phyloP scores from a whole-genome alignment of 257 asterid species.

The Haberlea rhodopensis region DNA sequence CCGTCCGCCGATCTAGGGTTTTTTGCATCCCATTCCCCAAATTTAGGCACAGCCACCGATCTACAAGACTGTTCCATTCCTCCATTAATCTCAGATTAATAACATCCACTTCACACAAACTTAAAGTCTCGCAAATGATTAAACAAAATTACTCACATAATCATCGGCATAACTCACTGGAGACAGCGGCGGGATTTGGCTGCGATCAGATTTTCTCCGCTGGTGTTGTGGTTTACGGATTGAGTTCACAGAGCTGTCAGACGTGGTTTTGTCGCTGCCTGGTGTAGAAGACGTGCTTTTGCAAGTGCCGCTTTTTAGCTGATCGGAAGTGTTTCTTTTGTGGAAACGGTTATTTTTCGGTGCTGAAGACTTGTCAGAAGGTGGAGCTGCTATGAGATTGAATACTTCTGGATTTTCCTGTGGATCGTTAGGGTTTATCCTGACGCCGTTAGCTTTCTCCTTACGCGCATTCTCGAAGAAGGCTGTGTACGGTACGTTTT shows the following conservation, averaged over 20 bases:
- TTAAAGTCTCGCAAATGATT: not conserved
- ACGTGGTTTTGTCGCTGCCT: conserved; percentile 33
- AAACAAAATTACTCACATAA: conserved; percentile 37
- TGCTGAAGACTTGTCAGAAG: conserved; percentile 8
- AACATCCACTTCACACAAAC: not conserved
- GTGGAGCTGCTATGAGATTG: conserved; percentile 17
- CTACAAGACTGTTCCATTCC: conserved; percentile 39
- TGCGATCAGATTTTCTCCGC: conserved; percentile 27
- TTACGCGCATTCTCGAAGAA: conserved; percentile 70
- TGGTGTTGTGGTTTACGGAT: conserved; percentile 23
- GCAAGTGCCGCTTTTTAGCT: conserved; percentile 24
- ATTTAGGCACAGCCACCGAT: conserved; percentile 71
- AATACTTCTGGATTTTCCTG: conserved; percentile 74
- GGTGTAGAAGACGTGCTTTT: conserved; percentile 36
- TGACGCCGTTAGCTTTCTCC: conserved; percentile 39
- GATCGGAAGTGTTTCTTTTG: conserved; percentile 30
- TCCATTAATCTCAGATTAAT: too few relatives aligned
- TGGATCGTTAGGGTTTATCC: conserved; percentile 80
- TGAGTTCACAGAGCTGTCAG: conserved; percentile 23
- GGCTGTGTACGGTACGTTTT: conserved; percentile 66
- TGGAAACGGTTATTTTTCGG: conserved; percentile 20
- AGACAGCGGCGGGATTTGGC: conserved; percentile 26
- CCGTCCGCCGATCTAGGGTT: conserved; percentile 73
- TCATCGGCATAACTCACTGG: conserved; percentile 40
- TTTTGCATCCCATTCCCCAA: conserved; percentile 75